Evolutionary conservation across 140 eudicot species (phyloP), one percentile per base, ranked within the genome.

Genomic region (Stevia rebaudiana): DNA sequence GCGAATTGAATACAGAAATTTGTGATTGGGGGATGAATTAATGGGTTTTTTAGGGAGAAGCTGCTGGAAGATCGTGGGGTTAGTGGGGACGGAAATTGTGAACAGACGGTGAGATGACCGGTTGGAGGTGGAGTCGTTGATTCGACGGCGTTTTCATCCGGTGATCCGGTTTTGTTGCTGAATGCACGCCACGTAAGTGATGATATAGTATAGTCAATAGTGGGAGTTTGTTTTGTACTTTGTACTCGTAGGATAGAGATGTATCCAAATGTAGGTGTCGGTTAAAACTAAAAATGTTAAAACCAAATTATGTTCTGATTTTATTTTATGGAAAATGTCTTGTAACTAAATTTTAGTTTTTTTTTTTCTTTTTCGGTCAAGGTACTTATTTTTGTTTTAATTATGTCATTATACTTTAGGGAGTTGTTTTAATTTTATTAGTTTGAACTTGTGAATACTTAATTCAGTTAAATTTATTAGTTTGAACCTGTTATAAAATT

Each of bases 111-210:
- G 63, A 56, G 35, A 6, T 59, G n/a, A 33, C 28, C n/a, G 11
- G 52, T 3, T 13, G 68, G 70, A 64, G 33, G 63, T 48, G 69
- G 71, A 42, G 71, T 42, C 9, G 52, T 19, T 64, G 61, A 44
- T 42, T 37, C 49, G 72, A 44, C 73, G 48, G 23, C 56, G 65
- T 63, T 13, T 11, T 63, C 25, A 43, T 39, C 55, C 55, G 57
- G 58, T 63, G 18, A 43, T 39, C 55, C 55, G 57, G 58, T 28
- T 66, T 59, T 46, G 24, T 16, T 11, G 69, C 8, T 18, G 46
- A 66, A 67, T 50, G 70, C 8, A 24, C 0, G 79, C 63, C 74
- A 74, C 74, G 79, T 68, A 50, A 12, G 57, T 49, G 62, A 8
- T 6, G 41, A n/a, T n/a, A 30, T 4, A 3, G 39, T 25, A 11